A percentile compares a stretch with the other conserved stretches of the same genome.
These are phyloP conservation scores for Colletotrichum phormii DNA, from an alignment of 2,329 filamentous ascomycete genomes.

Conservation along the genomic window DNA sequence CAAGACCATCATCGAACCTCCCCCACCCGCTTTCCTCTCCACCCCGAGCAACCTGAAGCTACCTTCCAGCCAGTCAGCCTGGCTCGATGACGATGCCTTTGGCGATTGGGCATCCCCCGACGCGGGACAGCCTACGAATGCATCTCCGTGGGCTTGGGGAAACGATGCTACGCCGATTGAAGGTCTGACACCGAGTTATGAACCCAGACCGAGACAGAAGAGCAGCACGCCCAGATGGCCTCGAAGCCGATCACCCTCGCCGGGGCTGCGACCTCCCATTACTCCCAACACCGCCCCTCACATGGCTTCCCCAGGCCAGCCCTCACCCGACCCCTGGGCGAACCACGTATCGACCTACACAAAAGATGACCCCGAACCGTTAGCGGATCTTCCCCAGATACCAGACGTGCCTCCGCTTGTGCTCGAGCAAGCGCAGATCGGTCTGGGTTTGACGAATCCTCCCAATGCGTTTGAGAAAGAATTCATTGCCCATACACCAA, in stretches of 20 bases:
- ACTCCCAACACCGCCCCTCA: constrained; percentile 48
- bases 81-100: constrained; percentile 53
- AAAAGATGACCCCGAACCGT: constrained; percentile 36
- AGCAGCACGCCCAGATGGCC: constrained; percentile 55
- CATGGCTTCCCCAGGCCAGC: constrained; percentile 47
- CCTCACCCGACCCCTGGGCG: constrained; percentile 57
- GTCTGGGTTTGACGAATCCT: background rate
- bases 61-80: constrained; percentile 51
- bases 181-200: constrained; percentile 45
- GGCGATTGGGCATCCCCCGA: constrained; percentile 52
- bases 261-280: constrained; percentile 44
- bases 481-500: background rate
- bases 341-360: constrained; percentile 44
- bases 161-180: constrained; percentile 26
- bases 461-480: background rate
- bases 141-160: constrained; percentile 31
- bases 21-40: constrained; percentile 56
- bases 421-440: constrained; percentile 2
- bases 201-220: constrained; percentile 46
- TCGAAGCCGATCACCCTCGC: constrained; percentile 50
- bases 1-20: constrained; percentile 52
- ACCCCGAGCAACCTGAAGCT: constrained; percentile 40
- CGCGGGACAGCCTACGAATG: constrained; percentile 38
- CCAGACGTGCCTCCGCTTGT: constrained; percentile 38
- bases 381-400: constrained; percentile 34